A percentile compares a stretch with the other conserved stretches of the same genome.
phyloP scores from a whole-genome alignment of 352 stramenopile genomes.

The Globisporangium cylindrosporum region DNA sequence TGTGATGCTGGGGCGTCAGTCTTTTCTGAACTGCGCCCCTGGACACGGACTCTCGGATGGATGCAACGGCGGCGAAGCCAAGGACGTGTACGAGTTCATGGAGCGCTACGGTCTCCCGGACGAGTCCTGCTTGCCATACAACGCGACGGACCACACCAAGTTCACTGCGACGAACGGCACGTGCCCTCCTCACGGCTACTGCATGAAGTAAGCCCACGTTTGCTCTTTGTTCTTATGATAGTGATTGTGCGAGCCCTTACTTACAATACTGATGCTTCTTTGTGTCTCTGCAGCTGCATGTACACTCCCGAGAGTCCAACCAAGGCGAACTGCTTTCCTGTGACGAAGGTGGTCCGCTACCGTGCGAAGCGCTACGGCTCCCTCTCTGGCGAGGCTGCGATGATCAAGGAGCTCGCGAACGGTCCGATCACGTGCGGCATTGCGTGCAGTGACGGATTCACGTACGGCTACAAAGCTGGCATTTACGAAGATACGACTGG shows the following conservation, averaged over 20 bases:
- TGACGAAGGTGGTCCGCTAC: slow-evolving; percentile 80
- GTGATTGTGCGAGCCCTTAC: not conserved
- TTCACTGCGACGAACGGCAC: slow-evolving; percentile 62
- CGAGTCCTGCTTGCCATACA: slow-evolving; percentile 80
- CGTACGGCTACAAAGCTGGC: slow-evolving; percentile 91
- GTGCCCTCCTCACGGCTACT: slow-evolving; percentile 72
- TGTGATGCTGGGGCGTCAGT: slow-evolving; percentile 77
- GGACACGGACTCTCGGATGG: slow-evolving; percentile 62
- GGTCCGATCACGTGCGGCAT: slow-evolving; percentile 93
- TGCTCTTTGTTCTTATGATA: not conserved
- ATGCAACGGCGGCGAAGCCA: slow-evolving; percentile 68
- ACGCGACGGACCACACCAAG: slow-evolving; percentile 81
- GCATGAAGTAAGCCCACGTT: slow-evolving; percentile 68
- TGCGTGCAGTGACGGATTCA: slow-evolving; percentile 86
- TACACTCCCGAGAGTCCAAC: slow-evolving; percentile 55
- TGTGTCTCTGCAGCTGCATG: slow-evolving; percentile 55
- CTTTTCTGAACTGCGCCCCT: slow-evolving; percentile 79
- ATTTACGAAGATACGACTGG: slow-evolving; percentile 89
- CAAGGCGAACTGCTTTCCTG: slow-evolving; percentile 56
- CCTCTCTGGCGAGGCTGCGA: slow-evolving; percentile 64
- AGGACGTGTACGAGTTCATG: slow-evolving; percentile 85
- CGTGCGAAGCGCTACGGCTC: slow-evolving; percentile 70
- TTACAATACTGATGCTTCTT: not conserved
- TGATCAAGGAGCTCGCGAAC: slow-evolving; percentile 78
- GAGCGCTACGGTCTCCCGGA: slow-evolving; percentile 64